Conservation (phyloP, 108 stramenopile species). For the Fragilaria radians region DNA sequence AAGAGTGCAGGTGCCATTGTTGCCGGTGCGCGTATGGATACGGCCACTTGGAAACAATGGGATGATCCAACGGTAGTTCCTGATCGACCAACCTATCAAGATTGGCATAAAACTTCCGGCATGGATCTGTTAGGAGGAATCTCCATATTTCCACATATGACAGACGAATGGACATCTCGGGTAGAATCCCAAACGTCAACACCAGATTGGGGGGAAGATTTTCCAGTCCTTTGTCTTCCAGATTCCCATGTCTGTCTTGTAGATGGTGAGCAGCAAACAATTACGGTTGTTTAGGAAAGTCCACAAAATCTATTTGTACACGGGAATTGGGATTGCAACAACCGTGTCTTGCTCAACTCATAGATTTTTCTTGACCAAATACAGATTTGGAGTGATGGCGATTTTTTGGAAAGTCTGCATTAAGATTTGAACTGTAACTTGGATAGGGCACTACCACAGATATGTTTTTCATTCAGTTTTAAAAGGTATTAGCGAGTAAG, state of each 20-base stretch:
- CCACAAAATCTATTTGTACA: no score
- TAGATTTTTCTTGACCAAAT: no score
- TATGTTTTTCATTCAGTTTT: no score
- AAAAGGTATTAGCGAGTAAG: no score
- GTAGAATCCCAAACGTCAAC: constrained; percentile 43
- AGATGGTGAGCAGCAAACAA: neutral
- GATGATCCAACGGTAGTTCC: constrained; percentile 79
- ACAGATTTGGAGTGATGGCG: no score
- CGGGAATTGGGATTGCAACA: no score
- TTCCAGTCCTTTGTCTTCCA: neutral
- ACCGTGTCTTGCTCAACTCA: no score
- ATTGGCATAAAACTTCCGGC: constrained; percentile 51
- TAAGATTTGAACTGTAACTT: no score
- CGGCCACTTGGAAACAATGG: constrained; percentile 82
- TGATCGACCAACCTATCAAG: constrained; percentile 43
- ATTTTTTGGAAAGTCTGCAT: no score
- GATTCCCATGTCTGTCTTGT: neutral
- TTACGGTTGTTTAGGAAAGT: no score
- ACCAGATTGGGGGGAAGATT: neutral
- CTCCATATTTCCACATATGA: constrained; percentile 82
- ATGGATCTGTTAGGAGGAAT: constrained; percentile 41
- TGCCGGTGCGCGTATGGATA: constrained; percentile 52
- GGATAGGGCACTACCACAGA: no score
- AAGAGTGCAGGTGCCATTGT: constrained; percentile 82
- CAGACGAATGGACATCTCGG: constrained; percentile 48